A percentile compares a stretch with the other conserved stretches of the same genome.
Evolutionary conservation across 495 filamentous ascomycete genomes (phyloP).

Genomic region (Bacidia gigantensis): DNA sequence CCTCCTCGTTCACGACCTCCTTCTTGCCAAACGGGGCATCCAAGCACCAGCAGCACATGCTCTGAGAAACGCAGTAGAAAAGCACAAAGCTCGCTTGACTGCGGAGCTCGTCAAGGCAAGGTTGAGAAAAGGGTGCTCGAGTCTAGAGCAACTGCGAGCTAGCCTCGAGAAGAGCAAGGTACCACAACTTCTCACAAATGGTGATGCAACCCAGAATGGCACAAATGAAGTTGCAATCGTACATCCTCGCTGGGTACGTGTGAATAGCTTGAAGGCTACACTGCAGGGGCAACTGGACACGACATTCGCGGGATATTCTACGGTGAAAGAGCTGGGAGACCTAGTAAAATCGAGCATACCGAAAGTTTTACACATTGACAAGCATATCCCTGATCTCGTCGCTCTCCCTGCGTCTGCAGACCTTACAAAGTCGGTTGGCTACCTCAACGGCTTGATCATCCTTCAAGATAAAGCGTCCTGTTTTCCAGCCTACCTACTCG

Average conservation of each 20-base stretch:
- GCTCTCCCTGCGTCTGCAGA: constrained; percentile 56
- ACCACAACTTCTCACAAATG: constrained; percentile 9
- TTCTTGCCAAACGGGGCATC: constrained; percentile 69
- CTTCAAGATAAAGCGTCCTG: constrained; percentile 95
- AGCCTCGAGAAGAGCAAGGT: constrained; percentile 34
- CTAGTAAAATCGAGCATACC: constrained; percentile 20
- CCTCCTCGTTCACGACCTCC: constrained; percentile 73
- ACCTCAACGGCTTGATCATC: constrained; percentile 63
- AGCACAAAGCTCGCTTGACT: constrained; percentile 65
- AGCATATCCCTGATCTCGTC: constrained; percentile 68
- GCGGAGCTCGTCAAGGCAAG: constrained; percentile 73
- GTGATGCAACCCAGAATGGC: background rate
- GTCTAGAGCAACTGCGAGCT: constrained; percentile 47
- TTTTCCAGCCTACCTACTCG: constrained; percentile 77
- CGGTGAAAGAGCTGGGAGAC: constrained; percentile 33
- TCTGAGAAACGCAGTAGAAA: constrained; percentile 54
- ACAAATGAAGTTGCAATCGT: background rate
- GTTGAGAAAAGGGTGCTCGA: constrained; percentile 51
- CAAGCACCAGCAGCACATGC: constrained; percentile 64
- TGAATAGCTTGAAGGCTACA: constrained; percentile 65
- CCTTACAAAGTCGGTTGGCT: constrained; percentile 54
- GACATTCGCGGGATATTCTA: constrained; percentile 48
- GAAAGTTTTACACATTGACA: constrained; percentile 47
- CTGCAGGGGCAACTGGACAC: constrained; percentile 52
- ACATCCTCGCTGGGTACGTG: constrained; percentile 75